A percentile compares a stretch with the other conserved stretches of the same genome.
Evolutionary conservation across 495 filamentous ascomycete genomes (phyloP).

Genomic region (Tuber brumale): DNA sequence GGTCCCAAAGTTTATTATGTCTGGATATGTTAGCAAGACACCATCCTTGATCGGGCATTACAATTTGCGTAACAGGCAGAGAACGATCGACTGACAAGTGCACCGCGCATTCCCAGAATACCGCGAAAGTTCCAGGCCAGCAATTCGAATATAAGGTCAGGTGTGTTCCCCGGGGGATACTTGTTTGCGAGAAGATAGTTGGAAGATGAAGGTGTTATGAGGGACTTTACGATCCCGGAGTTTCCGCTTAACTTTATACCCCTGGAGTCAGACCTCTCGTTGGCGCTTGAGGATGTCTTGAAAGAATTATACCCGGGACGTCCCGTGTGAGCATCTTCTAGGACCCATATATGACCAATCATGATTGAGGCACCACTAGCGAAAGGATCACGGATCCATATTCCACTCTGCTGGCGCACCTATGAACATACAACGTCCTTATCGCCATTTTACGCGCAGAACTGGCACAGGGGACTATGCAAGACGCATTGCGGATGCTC

Average conservation of each 20-base stretch:
- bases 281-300: slow-evolving; percentile 84
- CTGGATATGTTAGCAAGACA: slow-evolving; percentile 14
- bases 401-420: slow-evolving; percentile 85
- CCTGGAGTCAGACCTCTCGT: slow-evolving; percentile 79
- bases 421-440: slow-evolving; percentile 84
- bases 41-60: slow-evolving; percentile 19
- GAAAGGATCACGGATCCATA: slow-evolving; percentile 82
- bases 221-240: slow-evolving; percentile 81
- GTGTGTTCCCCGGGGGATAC: slow-evolving; percentile 86
- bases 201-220: slow-evolving; percentile 86
- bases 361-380: slow-evolving; percentile 45
- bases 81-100: slow-evolving; percentile 21
- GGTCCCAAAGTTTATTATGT: slow-evolving; percentile 57
- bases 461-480: slow-evolving; percentile 94
- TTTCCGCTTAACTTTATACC: slow-evolving; percentile 84
- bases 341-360: not conserved
- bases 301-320: slow-evolving; percentile 74
- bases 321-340: not conserved
- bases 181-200: slow-evolving; percentile 86
- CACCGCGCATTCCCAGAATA: slow-evolving; percentile 83
- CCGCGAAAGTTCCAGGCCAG: slow-evolving; percentile 68
- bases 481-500: slow-evolving; percentile 74
- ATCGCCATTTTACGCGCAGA: slow-evolving; percentile 91
- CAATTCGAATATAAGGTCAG: slow-evolving; percentile 76
- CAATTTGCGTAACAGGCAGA: slow-evolving; percentile 36